Percentiles rank a stretch among this genome's conserved stretches.
phyloP scores from a whole-genome alignment of 2,329 filamentous ascomycete genomes.

The Sclerotiophoma versabilis region DNA sequence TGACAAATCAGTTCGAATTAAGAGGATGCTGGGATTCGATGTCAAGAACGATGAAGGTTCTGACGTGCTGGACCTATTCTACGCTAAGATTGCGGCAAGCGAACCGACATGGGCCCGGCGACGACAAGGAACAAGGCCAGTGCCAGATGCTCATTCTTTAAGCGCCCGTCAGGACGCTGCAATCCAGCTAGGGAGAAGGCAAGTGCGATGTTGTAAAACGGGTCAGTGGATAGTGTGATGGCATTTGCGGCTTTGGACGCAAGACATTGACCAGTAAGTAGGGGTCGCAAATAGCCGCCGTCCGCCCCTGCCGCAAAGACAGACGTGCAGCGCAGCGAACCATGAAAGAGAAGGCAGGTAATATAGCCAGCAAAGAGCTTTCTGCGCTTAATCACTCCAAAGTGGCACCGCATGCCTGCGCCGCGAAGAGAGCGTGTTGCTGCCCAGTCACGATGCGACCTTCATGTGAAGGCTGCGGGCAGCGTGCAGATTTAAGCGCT shows the following conservation, averaged over 20 bases:
- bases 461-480: conserved; percentile 25
- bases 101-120: conserved; percentile 1
- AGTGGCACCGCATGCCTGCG: conserved; percentile 30
- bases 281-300: conserved; percentile 33
- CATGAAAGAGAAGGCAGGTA: conserved; percentile 20
- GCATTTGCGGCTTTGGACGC: conserved; percentile 8
- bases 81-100: conserved; percentile 8
- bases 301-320: conserved; percentile 17
- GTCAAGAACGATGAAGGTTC: conserved; percentile 9
- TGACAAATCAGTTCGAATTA: not conserved
- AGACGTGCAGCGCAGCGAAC: conserved; percentile 22
- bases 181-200: not conserved
- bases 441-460: conserved; percentile 24
- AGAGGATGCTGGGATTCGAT: conserved; percentile 4
- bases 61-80: conserved; percentile 5
- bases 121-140: conserved; percentile 7
- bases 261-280: conserved; percentile 21
- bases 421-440: conserved; percentile 31
- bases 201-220: not conserved
- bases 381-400: conserved; percentile 39
- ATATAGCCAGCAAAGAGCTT: conserved; percentile 34
- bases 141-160: conserved; percentile 3
- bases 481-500: conserved; percentile 30
- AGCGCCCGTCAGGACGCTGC: conserved; percentile 7
- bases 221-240: not conserved